Percentiles rank a stretch among this genome's conserved stretches.
Evolutionary conservation across 768 basidiomycete species (phyloP).

Genomic region (Vararia minispora): DNA sequence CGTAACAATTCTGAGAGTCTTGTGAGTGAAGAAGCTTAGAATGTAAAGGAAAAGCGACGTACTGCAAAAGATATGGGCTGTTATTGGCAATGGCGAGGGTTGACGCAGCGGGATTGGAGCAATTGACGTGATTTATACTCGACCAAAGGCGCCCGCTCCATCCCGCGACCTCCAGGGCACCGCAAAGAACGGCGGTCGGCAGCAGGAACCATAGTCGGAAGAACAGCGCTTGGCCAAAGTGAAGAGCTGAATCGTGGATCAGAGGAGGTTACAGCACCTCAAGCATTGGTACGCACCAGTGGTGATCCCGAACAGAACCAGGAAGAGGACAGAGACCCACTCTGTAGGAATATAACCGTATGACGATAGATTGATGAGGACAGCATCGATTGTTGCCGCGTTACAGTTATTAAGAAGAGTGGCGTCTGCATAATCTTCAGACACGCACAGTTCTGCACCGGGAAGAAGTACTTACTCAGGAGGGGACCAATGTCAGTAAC

Average conservation of each 20-base stretch:
- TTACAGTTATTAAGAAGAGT: no score
- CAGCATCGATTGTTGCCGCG: no score
- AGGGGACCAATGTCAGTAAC: no score
- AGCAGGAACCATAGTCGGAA: constrained; percentile 20
- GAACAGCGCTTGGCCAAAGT: constrained; percentile 13
- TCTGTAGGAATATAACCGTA: constrained; percentile 28
- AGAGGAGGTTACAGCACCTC: background rate
- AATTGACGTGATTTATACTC: constrained; percentile 5
- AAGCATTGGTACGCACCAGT: constrained; percentile 18
- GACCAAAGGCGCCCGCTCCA: constrained; percentile 11
- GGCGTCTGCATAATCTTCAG: no score
- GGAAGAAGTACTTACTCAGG: no score
- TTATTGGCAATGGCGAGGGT: no score
- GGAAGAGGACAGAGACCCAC: constrained; percentile 25
- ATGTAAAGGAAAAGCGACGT: background rate
- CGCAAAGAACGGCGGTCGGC: constrained; percentile 8
- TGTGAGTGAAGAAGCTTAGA: background rate
- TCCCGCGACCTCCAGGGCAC: constrained; percentile 7
- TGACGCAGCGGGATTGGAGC: background rate
- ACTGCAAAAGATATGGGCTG: constrained; percentile 11
- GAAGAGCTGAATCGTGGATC: background rate
- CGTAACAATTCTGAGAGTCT: constrained; percentile 1
- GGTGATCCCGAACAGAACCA: constrained; percentile 23
- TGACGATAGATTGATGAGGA: no score
- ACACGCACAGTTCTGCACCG: no score